Conservation (phyloP, 2,329 filamentous ascomycete species). For the Colletotrichum sp. region DNA sequence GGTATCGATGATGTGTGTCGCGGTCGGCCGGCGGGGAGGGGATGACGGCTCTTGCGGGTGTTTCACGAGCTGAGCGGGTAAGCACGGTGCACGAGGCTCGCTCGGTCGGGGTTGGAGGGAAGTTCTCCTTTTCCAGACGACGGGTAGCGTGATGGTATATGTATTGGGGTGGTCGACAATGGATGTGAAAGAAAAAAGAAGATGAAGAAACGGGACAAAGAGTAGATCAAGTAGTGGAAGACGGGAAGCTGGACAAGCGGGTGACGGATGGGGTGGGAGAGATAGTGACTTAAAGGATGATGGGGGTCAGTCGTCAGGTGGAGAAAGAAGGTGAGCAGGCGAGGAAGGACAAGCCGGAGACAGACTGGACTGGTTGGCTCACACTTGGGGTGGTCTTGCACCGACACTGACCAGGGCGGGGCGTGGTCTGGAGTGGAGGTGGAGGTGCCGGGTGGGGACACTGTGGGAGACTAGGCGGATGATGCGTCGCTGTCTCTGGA, state of each 20-base stretch:
- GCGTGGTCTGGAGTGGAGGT: background rate
- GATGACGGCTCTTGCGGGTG: conserved; percentile 17
- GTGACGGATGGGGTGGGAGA: conserved; percentile 4
- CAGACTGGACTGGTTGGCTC: background rate
- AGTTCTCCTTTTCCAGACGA: background rate
- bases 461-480: conserved; percentile 12
- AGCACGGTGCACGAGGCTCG: conserved; percentile 18
- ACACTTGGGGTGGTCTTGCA: background rate
- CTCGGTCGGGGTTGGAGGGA: conserved; percentile 3
- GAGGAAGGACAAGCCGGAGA: conserved; percentile 15
- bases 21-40: conserved; percentile 16
- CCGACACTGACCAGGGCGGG: background rate
- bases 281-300: conserved; percentile 15
- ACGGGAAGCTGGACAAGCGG: background rate
- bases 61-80: conserved; percentile 18
- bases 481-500: conserved; percentile 18
- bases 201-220: background rate
- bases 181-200: conserved; percentile 8
- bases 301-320: conserved; percentile 15
- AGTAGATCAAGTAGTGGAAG: background rate
- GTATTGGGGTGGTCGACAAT: conserved; percentile 50
- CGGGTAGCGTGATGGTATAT: background rate
- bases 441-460: background rate
- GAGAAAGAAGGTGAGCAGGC: conserved; percentile 17
- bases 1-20: conserved; percentile 7